Percentiles rank a stretch among this genome's conserved stretches.
Conservation (phyloP, 2,329 filamentous ascomycete species). For the Periglandula ipomoeae region DNA sequence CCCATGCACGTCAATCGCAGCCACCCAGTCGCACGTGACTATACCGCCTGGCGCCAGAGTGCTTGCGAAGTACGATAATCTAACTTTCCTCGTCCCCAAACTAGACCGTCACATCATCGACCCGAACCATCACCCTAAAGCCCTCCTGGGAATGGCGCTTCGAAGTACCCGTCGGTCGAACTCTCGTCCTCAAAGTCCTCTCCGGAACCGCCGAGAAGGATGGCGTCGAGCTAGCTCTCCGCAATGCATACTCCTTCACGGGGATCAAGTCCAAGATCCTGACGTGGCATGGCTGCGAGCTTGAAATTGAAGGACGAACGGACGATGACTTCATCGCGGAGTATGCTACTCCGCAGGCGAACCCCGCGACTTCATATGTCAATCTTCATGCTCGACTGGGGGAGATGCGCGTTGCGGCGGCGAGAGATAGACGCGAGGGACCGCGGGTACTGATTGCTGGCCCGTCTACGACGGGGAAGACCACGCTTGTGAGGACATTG, state of each 20-base stretch:
- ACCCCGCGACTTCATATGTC: constrained; percentile 68
- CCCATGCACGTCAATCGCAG: not conserved
- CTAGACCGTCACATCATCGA: constrained; percentile 29
- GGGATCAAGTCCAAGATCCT: constrained; percentile 81
- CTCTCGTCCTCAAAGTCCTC: constrained; percentile 50
- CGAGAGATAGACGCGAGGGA: constrained; percentile 40
- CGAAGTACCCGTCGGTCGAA: constrained; percentile 47
- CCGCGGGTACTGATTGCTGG: constrained; percentile 83
- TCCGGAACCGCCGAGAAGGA: constrained; percentile 87
- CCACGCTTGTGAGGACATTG: constrained; percentile 66
- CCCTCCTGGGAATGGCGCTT: constrained; percentile 72
- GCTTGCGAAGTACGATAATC: not conserved
- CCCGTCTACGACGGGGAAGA: constrained; percentile 72
- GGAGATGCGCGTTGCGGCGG: constrained; percentile 55
- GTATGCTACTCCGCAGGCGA: constrained; percentile 62
- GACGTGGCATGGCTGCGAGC: constrained; percentile 82
- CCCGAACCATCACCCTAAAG: constrained; percentile 42
- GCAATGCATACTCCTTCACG: constrained; percentile 70
- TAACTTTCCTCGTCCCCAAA: not conserved
- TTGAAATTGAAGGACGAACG: constrained; percentile 63
- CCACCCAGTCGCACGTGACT: too few species aligned
- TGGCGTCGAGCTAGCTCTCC: constrained; percentile 81
- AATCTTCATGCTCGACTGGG: constrained; percentile 87
- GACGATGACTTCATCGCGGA: constrained; percentile 49
- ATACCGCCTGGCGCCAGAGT: not conserved